A percentile compares a stretch with the other conserved stretches of the same genome.
phyloP scores from a whole-genome alignment of 768 basidiomycete species.

The Tricholoma sp. region DNA sequence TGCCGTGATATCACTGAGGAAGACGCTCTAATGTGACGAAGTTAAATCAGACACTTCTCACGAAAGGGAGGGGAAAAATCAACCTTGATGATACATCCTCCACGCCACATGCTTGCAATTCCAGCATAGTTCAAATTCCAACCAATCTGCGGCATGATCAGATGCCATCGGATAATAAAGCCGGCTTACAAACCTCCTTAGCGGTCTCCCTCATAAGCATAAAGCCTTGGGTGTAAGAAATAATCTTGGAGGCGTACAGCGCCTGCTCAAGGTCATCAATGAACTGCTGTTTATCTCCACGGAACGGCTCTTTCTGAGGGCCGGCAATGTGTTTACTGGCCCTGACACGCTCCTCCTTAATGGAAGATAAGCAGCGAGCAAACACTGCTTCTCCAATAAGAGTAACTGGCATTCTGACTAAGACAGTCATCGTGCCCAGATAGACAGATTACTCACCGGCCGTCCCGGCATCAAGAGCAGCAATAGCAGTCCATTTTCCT shows the following conservation, averaged over 20 bases:
- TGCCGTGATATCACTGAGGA: constrained; percentile 86
- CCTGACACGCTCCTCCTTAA: constrained; percentile 93
- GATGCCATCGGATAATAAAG: neutral
- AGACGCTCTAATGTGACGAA: constrained; percentile 57
- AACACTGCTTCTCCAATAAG: constrained; percentile 99
- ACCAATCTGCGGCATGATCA: constrained; percentile 37
- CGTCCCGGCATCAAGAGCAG: constrained; percentile 89
- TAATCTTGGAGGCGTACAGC: constrained; percentile 98
- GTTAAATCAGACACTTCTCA: neutral
- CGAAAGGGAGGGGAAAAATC: neutral
- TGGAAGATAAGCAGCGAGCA: constrained; percentile 93
- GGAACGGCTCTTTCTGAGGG: constrained; percentile 90
- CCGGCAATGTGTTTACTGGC: constrained; percentile 90
- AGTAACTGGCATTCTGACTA: constrained; percentile 58
- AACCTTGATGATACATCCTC: constrained; percentile 98
- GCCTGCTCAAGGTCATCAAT: constrained; percentile 99
- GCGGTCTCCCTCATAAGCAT: constrained; percentile 99
- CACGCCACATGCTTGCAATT: constrained; percentile 99
- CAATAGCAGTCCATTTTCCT: constrained; percentile 99
- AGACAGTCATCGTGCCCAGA: constrained; percentile 7
- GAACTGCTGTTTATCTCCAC: constrained; percentile 97
- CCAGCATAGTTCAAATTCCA: constrained; percentile 98
- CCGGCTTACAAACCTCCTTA: constrained; percentile 59
- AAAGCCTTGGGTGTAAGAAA: constrained; percentile 99
- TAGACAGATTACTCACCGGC: constrained; percentile 48